Evolutionary conservation across 768 basidiomycete genomes (phyloP).

Genomic region (Calocybe cyanea): DNA sequence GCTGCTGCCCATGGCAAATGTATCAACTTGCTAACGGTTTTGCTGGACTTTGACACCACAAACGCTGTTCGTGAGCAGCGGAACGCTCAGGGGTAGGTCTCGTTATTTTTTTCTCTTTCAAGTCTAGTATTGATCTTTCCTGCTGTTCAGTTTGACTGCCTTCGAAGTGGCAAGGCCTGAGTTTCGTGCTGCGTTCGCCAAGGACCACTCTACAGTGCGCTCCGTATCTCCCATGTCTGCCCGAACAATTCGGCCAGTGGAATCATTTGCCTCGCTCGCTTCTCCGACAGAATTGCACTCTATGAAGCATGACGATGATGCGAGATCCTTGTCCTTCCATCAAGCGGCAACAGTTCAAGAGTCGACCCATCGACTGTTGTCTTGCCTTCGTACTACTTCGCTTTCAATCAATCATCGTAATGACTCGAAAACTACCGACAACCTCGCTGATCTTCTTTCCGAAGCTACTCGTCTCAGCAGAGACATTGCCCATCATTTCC

Average conservation of each 20-base stretch:
- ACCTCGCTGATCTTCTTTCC: conserved; percentile 41
- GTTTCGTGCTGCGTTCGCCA: conserved; percentile 58
- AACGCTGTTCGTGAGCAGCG: conserved; percentile 54
- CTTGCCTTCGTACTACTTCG: conserved; percentile 51
- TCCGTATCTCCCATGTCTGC: conserved; percentile 52
- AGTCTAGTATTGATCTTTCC: conserved; percentile 8
- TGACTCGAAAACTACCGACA: conserved; percentile 34
- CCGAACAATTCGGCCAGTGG: conserved; percentile 47
- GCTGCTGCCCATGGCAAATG: conserved; percentile 73
- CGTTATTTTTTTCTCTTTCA: not conserved
- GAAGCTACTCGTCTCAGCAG: conserved; percentile 46
- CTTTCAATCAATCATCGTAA: conserved; percentile 34
- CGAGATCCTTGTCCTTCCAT: conserved; percentile 32
- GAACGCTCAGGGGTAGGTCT: conserved; percentile 67
- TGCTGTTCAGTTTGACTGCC: conserved; percentile 56
- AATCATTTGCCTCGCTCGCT: conserved; percentile 47
- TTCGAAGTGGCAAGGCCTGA: conserved; percentile 66
- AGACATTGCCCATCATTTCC: conserved; percentile 47
- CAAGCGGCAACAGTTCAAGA: conserved; percentile 47
- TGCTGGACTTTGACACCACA: conserved; percentile 62
- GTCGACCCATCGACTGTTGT: conserved; percentile 45
- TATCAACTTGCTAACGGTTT: conserved; percentile 55
- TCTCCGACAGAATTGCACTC: conserved; percentile 38
- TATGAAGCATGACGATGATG: conserved; percentile 21
- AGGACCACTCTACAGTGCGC: conserved; percentile 43